phyloP scores from a whole-genome alignment of 306 rosid species.

The Rosa rugosa region DNA sequence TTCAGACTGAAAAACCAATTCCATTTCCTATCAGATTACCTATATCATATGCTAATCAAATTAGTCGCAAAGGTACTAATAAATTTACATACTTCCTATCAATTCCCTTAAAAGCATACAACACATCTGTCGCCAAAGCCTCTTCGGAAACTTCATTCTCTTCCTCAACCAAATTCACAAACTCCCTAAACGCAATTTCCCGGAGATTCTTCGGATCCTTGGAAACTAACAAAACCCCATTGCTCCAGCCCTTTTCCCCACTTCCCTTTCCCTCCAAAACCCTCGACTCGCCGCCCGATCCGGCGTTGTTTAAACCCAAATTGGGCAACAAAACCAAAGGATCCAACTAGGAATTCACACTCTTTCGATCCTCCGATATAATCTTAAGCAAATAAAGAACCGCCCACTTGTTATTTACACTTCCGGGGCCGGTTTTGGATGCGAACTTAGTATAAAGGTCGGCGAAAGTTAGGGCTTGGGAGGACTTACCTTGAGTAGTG shows the following conservation, averaged over 20 bases:
- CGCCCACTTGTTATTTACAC: slow-evolving; percentile 90
- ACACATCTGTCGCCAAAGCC: slow-evolving; percentile 75
- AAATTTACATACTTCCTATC: slow-evolving; percentile 79
- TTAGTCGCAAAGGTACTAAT: too few species aligned
- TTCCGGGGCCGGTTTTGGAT: slow-evolving; percentile 59
- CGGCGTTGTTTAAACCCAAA: slow-evolving; percentile 38
- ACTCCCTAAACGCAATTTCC: slow-evolving; percentile 71
- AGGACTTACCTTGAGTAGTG: slow-evolving; percentile 69
- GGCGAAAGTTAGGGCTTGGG: slow-evolving; percentile 87
- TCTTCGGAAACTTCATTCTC: slow-evolving; percentile 84
- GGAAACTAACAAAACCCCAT: slow-evolving; percentile 64
- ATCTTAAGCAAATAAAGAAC: slow-evolving; percentile 72
- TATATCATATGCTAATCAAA: too few species aligned
- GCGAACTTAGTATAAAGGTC: slow-evolving; percentile 80
- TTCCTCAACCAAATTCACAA: slow-evolving; percentile 58
- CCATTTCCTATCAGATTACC: too few species aligned
- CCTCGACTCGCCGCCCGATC: slow-evolving; percentile 35
- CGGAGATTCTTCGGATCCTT: slow-evolving; percentile 79
- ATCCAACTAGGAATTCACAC: slow-evolving; percentile 36
- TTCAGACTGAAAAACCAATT: too few species aligned
- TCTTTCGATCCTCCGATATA: slow-evolving; percentile 66
- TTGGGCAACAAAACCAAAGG: slow-evolving; percentile 59
- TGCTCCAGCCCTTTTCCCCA: slow-evolving; percentile 52
- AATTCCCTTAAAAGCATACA: slow-evolving; percentile 92
- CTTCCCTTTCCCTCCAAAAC: slow-evolving; percentile 19